A percentile compares a stretch with the other conserved stretches of the same genome.
phyloP scores from a whole-genome alignment of 495 filamentous ascomycete genomes.

The Penicilliopsis zonata region DNA sequence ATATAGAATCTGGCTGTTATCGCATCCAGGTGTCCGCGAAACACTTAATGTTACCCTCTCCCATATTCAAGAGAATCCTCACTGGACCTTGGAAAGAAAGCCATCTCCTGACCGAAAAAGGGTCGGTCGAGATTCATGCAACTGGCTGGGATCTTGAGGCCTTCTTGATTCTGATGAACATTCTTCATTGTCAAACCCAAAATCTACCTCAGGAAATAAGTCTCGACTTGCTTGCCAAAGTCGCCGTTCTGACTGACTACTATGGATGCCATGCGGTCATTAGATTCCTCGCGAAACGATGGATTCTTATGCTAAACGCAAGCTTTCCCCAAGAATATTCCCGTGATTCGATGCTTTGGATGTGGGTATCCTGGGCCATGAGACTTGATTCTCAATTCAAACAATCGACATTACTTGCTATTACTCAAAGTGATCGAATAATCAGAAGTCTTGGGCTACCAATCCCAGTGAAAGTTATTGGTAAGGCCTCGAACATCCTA shows the following conservation, averaged over 20 bases:
- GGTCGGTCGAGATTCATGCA: constrained; percentile 28
- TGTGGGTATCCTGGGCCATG: constrained; percentile 27
- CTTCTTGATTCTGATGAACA: constrained; percentile 33
- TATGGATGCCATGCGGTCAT: constrained; percentile 35
- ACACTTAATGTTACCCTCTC: constrained; percentile 36
- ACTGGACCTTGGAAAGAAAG: constrained; percentile 23
- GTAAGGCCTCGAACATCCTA: constrained; percentile 7
- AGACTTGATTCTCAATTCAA: constrained; percentile 9
- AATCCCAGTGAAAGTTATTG: constrained; percentile 12
- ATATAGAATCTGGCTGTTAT: constrained; percentile 1
- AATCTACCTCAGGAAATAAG: constrained; percentile 26
- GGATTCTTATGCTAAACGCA: constrained; percentile 20
- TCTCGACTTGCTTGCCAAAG: constrained; percentile 34
- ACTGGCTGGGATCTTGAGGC: constrained; percentile 27
- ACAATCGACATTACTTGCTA: constrained; percentile 10
- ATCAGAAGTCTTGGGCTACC: constrained; percentile 16
- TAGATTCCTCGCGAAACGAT: constrained; percentile 27
- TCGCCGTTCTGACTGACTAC: constrained; percentile 39
- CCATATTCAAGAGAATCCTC: constrained; percentile 27
- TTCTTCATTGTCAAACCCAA: constrained; percentile 34
- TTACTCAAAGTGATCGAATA: constrained; percentile 8
- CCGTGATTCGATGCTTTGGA: constrained; percentile 22
- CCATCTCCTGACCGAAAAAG: constrained; percentile 17
- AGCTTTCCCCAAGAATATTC: constrained; percentile 8
- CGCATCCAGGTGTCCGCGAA: constrained; percentile 37